phyloP scores from a whole-genome alignment of 129 eudicot species.

The Chrysanthemum seticuspe region DNA sequence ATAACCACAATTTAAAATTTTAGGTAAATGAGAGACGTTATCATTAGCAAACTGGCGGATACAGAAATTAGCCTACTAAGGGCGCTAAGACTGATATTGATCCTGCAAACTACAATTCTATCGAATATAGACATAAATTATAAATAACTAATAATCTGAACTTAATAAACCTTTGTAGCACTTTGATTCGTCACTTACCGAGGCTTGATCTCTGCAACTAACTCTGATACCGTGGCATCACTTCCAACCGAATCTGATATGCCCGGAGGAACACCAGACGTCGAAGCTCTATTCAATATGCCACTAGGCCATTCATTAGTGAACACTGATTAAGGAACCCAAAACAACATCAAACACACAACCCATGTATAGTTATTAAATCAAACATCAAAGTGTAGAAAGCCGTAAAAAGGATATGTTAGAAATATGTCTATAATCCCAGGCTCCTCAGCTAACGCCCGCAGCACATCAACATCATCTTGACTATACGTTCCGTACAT shows the following conservation, averaged over 20 bases:
- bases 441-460: constrained; percentile 95
- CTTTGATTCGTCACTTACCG: constrained; percentile 49
- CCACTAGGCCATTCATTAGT: constrained; percentile 99
- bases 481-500: constrained; percentile 83
- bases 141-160: no score
- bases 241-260: constrained; percentile 58
- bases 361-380: background rate
- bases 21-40: no score
- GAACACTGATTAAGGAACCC: constrained; percentile 49
- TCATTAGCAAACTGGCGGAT: no score
- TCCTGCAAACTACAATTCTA: no score
- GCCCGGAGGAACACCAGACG: constrained; percentile 59
- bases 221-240: constrained; percentile 70
- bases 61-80: no score
- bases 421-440: constrained; percentile 80
- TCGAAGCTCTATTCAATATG: constrained; percentile 59
- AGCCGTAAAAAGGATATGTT: constrained; percentile 71
- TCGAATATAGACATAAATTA: no score
- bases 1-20: background rate
- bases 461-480: constrained; percentile 90
- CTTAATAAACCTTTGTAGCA: background rate
- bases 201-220: constrained; percentile 92
- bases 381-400: background rate
- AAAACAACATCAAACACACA: background rate
- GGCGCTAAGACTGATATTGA: no score